phyloP scores from a whole-genome alignment of 1,284 basidiomycete species.

The Austroboletus niveus region DNA sequence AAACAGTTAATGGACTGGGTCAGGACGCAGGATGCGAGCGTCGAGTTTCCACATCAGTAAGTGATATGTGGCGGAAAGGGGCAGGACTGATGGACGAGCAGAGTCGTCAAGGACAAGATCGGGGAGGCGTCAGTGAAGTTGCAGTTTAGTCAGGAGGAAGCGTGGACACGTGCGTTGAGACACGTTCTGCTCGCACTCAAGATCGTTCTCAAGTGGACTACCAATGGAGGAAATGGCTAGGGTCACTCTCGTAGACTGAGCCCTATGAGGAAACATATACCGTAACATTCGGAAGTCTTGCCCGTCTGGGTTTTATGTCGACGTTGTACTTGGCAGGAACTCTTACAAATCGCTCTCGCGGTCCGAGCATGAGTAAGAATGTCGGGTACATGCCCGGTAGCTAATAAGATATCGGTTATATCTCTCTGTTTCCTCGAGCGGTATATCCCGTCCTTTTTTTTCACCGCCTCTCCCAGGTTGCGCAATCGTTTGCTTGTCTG shows the following conservation, averaged over 20 bases:
- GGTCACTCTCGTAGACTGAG: neutral
- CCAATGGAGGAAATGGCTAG: constrained; percentile 67
- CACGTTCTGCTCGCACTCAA: constrained; percentile 90
- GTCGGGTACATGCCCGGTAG: neutral
- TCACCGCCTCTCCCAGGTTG: neutral
- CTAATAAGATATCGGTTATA: constrained; percentile 2
- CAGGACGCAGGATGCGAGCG: constrained; percentile 62
- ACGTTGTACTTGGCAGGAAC: no score
- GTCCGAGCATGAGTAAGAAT: constrained; percentile 20
- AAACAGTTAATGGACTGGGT: constrained; percentile 88
- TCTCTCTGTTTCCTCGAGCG: neutral
- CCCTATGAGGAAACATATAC: neutral
- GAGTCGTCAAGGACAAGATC: constrained; percentile 92
- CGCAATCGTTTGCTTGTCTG: constrained; percentile 11
- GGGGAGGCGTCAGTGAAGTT: constrained; percentile 93
- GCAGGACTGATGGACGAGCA: constrained; percentile 34
- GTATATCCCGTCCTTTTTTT: neutral
- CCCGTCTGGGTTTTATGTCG: no score
- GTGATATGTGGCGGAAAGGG: constrained; percentile 30
- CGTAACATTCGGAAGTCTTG: neutral
- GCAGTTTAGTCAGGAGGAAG: constrained; percentile 92
- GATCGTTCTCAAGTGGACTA: constrained; percentile 81
- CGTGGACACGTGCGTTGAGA: constrained; percentile 91
- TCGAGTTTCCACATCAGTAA: constrained; percentile 86
- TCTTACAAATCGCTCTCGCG: constrained; percentile 22